Base-by-base conservation (phyloP, 129 eudicot species). In the Arctium lappa region DNA sequence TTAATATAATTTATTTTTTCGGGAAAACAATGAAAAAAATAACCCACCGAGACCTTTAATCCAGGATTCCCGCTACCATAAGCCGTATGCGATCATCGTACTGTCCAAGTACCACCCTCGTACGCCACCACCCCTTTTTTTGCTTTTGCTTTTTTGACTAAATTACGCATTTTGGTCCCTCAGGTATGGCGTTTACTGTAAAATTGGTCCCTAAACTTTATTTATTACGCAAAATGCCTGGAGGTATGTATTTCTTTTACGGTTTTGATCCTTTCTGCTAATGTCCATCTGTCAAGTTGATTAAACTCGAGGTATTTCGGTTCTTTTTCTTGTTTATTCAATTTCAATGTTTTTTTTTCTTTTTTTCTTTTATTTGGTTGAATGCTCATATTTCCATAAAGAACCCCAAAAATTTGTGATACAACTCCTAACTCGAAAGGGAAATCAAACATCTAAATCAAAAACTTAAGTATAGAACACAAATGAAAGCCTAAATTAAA, bases 31-130 rank as follows among this genome's bases (percentile, higher is more conserved):
- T 31, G 46, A 68, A 79, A 62, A 69, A 81, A 81, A 22, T 8
- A 42, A 80, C 56, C 30, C 38, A 48, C 84, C 68, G 29, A 60
- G 68, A 50, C 10, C 73, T 81, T 75, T 82, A 68, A 8, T 56
- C 74, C 86, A 22, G 75, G 87, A 84, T 72, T 84, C 87, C 72
- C 83, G 83, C 83, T 79, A 79, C 68, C 83, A 72, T 84, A 73
- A 84, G 75, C 83, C 70, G 79, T 73, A 42, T 77, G 78, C 73
- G 32, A 29, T 72, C 69, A 84, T 78, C 86, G 83, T 84, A 83
- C 86, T 18, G 46, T 70, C 81, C 79, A 77, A 78, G 86, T 83
- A 79, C 83, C 80, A 8, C 83, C 69, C 75, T 79, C 80, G 87
- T 84, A 84, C 83, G 75, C 83, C 83, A 78, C 69, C 60, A 60